Percentiles rank a stretch among this genome's conserved stretches.
Evolutionary conservation across 257 asterid species (phyloP).

Genomic region (Salvia miltiorrhiza): DNA sequence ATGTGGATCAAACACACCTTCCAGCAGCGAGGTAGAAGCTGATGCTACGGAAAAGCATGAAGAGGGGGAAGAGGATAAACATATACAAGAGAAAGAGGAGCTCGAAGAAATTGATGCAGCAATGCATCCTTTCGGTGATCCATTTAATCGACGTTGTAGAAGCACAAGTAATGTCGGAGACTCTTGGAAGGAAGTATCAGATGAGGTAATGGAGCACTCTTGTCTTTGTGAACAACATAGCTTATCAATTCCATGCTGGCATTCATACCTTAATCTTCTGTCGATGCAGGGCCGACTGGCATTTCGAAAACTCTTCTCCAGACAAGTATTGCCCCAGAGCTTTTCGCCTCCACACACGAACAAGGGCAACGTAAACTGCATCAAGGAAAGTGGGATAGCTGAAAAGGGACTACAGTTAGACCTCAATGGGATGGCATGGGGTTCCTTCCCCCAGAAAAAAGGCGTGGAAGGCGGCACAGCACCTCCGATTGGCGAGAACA

Average conservation of each 20-base stretch:
- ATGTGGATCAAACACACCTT: constrained; percentile 97
- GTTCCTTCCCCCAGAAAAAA: constrained; percentile 23
- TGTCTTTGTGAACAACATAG: not conserved
- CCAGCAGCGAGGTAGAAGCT: constrained; percentile 90
- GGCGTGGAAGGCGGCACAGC: constrained; percentile 26
- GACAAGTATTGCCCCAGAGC: constrained; percentile 87
- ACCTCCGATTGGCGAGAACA: constrained; percentile 32
- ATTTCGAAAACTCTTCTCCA: constrained; percentile 81
- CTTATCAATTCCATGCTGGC: constrained; percentile 2
- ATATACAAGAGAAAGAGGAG: constrained; percentile 42
- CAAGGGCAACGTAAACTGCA: constrained; percentile 32
- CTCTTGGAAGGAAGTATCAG: constrained; percentile 91
- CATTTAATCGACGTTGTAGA: constrained; percentile 62
- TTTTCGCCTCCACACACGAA: constrained; percentile 60
- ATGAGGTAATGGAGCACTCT: constrained; percentile 58
- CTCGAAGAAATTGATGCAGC: constrained; percentile 38
- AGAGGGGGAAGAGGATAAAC: constrained; percentile 49
- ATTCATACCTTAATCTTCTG: constrained; percentile 8
- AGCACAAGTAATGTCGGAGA: constrained; percentile 46
- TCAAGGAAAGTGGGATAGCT: constrained; percentile 27
- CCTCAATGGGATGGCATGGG: constrained; percentile 38
- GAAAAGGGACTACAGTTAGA: constrained; percentile 34
- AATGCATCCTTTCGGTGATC: constrained; percentile 44
- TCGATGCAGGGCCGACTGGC: constrained; percentile 82
- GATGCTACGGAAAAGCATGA: constrained; percentile 63